These are phyloP conservation scores for Mangifera indica DNA, from an alignment of 345 rosid species.

Conservation along the genomic window DNA sequence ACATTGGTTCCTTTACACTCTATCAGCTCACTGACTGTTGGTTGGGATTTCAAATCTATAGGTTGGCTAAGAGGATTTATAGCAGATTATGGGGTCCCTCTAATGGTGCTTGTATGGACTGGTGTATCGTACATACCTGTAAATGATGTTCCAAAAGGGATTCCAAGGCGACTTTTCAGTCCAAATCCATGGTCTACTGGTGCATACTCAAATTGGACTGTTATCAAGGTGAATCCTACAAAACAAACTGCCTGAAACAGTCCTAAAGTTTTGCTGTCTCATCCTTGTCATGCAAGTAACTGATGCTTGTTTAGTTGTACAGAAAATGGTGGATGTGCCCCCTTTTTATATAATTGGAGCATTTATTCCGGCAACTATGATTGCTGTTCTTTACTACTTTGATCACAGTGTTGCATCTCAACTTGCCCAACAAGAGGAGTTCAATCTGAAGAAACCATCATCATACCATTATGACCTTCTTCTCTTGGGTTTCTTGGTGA, in stretches of 20 bases:
- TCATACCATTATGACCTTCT: conserved; percentile 64
- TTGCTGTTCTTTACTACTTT: conserved; percentile 64
- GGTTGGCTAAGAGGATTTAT: conserved; percentile 58
- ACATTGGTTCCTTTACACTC: neutral
- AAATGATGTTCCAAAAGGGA: conserved; percentile 52
- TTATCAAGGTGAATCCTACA: conserved; percentile 40
- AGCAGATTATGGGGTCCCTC: conserved; percentile 61
- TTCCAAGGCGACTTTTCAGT: conserved; percentile 60
- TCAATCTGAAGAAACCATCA: conserved; percentile 63
- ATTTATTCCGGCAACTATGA: conserved; percentile 68
- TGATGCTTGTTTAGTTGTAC: conserved; percentile 21
- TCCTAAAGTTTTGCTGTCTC: conserved; percentile 3
- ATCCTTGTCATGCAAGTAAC: conserved; percentile 12
- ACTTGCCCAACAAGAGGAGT: conserved; percentile 62
- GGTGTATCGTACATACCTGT: conserved; percentile 56
- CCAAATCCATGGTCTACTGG: conserved; percentile 72
- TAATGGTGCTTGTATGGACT: conserved; percentile 64
- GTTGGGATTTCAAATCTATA: conserved; percentile 16
- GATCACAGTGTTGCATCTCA: conserved; percentile 72
- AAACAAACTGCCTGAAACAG: neutral
- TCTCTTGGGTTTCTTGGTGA: conserved; percentile 56
- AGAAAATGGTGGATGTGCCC: conserved; percentile 64
- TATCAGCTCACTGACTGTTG: neutral
- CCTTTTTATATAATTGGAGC: conserved; percentile 58
- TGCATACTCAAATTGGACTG: conserved; percentile 63